A percentile compares a stretch with the other conserved stretches of the same genome.
These are phyloP conservation scores for Magnusiomyces starmeri DNA, from an alignment of 1,139 yeast species.

Conservation along the genomic window DNA sequence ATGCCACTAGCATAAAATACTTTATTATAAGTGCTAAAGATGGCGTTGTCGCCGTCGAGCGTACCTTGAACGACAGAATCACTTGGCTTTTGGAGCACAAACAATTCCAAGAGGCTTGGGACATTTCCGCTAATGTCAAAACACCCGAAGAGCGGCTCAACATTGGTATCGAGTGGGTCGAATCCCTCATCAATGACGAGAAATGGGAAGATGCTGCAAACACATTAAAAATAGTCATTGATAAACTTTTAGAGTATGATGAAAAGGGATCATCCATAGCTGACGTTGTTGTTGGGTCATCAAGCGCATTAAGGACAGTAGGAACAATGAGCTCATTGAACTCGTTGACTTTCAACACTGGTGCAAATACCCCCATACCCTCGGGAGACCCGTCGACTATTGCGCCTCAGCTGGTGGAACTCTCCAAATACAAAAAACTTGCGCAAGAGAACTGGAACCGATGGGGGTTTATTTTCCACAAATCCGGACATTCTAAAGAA, in stretches of 20 bases:
- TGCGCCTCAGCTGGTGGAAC: background rate
- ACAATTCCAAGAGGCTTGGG: slow-evolving; percentile 66
- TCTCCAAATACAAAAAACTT: background rate
- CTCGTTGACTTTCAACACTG: background rate
- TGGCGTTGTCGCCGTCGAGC: slow-evolving; percentile 67
- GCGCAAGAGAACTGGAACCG: slow-evolving; percentile 51
- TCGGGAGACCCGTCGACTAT: background rate
- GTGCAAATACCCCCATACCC: background rate
- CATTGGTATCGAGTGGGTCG: slow-evolving; percentile 59
- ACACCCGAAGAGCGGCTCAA: slow-evolving; percentile 45
- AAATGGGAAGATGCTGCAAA: slow-evolving; percentile 53
- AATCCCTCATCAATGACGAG: slow-evolving; percentile 43
- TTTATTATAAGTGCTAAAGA: slow-evolving; percentile 75
- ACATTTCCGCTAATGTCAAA: slow-evolving; percentile 53
- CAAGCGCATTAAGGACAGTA: too few species aligned
- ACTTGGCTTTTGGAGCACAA: slow-evolving; percentile 61
- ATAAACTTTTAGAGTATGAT: slow-evolving; percentile 25
- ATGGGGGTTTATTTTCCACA: slow-evolving; percentile 52
- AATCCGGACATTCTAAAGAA: slow-evolving; percentile 41
- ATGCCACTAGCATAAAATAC: slow-evolving; percentile 39
- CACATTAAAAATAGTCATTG: slow-evolving; percentile 43
- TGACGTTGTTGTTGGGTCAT: too few species aligned
- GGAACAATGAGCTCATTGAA: too few species aligned
- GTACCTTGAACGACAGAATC: slow-evolving; percentile 58
- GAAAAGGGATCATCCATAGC: slow-evolving; percentile 1